phyloP scores from a whole-genome alignment of 2,329 filamentous ascomycete genomes.

The Trichoderma lentiforme region DNA sequence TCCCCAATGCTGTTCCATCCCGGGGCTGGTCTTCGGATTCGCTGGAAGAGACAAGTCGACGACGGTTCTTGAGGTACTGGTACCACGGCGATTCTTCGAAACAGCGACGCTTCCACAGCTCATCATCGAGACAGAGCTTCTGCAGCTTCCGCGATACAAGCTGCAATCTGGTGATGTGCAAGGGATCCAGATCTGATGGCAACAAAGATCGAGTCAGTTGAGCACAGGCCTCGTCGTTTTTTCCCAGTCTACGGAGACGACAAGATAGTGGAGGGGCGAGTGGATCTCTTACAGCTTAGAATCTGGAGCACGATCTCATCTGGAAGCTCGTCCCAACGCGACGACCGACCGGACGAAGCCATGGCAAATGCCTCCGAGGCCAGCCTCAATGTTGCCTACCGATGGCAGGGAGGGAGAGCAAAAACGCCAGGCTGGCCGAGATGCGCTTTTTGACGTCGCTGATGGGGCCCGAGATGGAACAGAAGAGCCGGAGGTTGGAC shows the following conservation, averaged over 20 bases:
- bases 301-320: constrained; percentile 63
- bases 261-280: background rate
- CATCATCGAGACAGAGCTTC: constrained; percentile 67
- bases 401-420: constrained; percentile 10
- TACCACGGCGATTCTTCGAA: constrained; percentile 68
- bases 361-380: constrained; percentile 26
- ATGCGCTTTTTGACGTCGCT: background rate
- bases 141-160: constrained; percentile 65
- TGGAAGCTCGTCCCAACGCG: constrained; percentile 51
- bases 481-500: constrained; percentile 1
- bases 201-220: background rate
- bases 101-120: constrained; percentile 72
- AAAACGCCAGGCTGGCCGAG: background rate
- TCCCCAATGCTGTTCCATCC: constrained; percentile 34
- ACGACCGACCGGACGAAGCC: constrained; percentile 24
- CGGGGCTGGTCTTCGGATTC: constrained; percentile 10
- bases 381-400: constrained; percentile 6
- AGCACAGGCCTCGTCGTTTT: constrained; percentile 18
- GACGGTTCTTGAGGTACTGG: constrained; percentile 50
- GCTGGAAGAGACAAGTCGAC: constrained; percentile 31
- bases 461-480: background rate
- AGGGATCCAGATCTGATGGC: constrained; percentile 35
- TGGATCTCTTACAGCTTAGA: constrained; percentile 51
- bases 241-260: constrained; percentile 10
- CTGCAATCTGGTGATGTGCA: constrained; percentile 60